A percentile compares a stretch with the other conserved stretches of the same genome.
Evolutionary conservation across 179 eudicot species (phyloP).

Genomic region (Silene noctiflora): DNA sequence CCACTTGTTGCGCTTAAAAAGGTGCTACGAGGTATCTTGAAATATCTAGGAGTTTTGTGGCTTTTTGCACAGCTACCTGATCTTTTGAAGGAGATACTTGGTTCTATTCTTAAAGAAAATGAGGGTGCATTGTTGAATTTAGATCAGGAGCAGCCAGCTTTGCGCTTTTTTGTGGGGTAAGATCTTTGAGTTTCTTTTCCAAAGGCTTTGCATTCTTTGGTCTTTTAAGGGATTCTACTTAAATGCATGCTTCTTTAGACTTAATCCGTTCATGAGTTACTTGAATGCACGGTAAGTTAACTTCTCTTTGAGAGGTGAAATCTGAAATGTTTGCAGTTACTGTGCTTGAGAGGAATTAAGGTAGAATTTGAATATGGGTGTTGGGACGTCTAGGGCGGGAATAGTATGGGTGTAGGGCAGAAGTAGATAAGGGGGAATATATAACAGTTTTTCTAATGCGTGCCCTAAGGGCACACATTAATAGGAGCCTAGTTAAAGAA

Average conservation of each 20-base stretch:
- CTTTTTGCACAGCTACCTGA: conserved; percentile 97
- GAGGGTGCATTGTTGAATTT: conserved; percentile 94
- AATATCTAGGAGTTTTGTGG: conserved; percentile 97
- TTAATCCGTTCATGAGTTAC: neutral
- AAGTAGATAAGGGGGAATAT: too few species aligned
- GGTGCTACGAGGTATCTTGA: conserved; percentile 92
- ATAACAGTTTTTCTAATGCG: too few species aligned
- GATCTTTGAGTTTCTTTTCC: conserved; percentile 20
- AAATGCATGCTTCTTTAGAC: neutral
- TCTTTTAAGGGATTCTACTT: neutral
- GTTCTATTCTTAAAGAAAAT: conserved; percentile 87
- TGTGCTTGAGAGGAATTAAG: too few species aligned
- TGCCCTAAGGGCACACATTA: too few species aligned
- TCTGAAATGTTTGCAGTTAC: neutral
- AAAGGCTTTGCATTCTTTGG: neutral
- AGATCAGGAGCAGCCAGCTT: conserved; percentile 98
- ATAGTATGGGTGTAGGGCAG: too few species aligned
- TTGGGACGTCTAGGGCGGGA: too few species aligned
- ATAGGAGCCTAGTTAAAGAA: too few species aligned
- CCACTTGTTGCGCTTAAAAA: conserved; percentile 97
- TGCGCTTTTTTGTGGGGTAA: conserved; percentile 99
- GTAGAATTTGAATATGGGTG: too few species aligned
- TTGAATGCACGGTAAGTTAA: neutral
- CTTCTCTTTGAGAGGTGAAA: conserved; percentile 4
- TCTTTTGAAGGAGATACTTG: conserved; percentile 87